Percentiles rank a stretch among this genome's conserved stretches.
phyloP scores from a whole-genome alignment of 768 basidiomycete genomes.

The Dacryopinax primogenitus region DNA sequence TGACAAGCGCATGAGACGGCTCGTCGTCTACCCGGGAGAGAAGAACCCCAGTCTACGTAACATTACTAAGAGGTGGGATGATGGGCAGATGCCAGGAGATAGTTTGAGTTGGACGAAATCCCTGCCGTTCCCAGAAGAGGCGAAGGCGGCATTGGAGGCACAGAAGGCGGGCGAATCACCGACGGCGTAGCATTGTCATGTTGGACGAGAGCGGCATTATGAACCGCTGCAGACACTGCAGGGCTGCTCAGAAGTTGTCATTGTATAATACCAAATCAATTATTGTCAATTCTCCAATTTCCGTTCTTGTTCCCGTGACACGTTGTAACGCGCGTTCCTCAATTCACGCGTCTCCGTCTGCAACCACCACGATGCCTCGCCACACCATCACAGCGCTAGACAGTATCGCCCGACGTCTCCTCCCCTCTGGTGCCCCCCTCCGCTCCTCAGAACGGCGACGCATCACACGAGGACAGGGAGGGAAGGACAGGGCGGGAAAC shows the following conservation, averaged over 20 bases:
- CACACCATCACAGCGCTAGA: background rate
- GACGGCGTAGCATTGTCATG: too few species aligned
- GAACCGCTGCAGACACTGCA: too few species aligned
- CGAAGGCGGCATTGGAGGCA: background rate
- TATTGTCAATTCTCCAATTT: too few species aligned
- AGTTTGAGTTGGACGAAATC: background rate
- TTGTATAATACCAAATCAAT: too few species aligned
- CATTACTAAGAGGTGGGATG: slow-evolving; percentile 67
- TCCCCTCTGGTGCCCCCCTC: background rate
- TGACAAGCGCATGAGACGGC: slow-evolving; percentile 70
- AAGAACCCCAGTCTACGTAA: slow-evolving; percentile 57
- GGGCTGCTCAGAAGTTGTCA: too few species aligned
- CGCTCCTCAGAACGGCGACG: background rate
- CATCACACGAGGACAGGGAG: background rate
- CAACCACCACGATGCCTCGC: background rate
- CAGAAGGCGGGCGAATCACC: background rate
- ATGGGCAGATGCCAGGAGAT: slow-evolving; percentile 16
- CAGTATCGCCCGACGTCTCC: background rate
- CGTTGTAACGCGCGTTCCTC: background rate
- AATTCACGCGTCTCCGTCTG: background rate
- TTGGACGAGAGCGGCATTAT: too few species aligned
- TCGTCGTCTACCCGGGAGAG: slow-evolving; percentile 74
- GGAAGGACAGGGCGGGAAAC: background rate
- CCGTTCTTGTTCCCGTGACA: too few species aligned
- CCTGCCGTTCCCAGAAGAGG: background rate